A percentile compares a stretch with the other conserved stretches of the same genome.
These are phyloP conservation scores for Mrakiaceae sp. DNA, from an alignment of 1,284 basidiomycete genomes.

Conservation along the genomic window DNA sequence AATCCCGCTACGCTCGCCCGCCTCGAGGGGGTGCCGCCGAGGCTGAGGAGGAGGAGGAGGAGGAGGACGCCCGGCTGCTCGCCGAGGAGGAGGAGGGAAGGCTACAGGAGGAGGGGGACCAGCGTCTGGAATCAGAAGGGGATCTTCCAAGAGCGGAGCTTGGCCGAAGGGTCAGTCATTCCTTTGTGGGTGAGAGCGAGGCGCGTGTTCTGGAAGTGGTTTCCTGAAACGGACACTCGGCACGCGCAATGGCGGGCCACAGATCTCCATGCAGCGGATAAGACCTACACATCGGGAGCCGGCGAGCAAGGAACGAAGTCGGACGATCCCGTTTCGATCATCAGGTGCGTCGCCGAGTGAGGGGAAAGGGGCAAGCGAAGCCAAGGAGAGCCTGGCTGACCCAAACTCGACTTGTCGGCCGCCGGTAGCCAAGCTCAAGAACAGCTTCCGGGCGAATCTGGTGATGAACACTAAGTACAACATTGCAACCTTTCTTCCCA, in stretches of 20 bases:
- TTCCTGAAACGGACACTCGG: too few relatives aligned
- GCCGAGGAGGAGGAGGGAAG: constrained; percentile 1
- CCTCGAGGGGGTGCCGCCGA: background rate
- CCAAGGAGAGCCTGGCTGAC: background rate
- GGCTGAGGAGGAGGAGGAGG: constrained; percentile 22
- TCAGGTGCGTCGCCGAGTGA: constrained; percentile 42
- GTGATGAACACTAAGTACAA: constrained; percentile 99
- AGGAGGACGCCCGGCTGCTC: constrained; percentile 22
- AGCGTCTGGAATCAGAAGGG: background rate
- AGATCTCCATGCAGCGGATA: background rate
- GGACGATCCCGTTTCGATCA: constrained; percentile 64
- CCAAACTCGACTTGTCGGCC: constrained; percentile 1
- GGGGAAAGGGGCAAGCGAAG: background rate
- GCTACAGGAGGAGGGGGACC: background rate
- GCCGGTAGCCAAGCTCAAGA: constrained; percentile 51
- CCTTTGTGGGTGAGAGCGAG: too few relatives aligned
- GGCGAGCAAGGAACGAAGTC: constrained; percentile 46
- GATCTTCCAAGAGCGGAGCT: background rate
- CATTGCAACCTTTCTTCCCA: constrained; percentile 80
- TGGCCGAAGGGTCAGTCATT: background rate
- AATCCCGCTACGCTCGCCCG: background rate
- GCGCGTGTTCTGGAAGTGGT: too few relatives aligned
- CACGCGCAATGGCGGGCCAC: background rate
- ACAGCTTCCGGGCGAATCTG: constrained; percentile 65
- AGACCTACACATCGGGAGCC: background rate